Evolutionary conservation across 345 rosid genomes (phyloP), one percentile per base, ranked within the genome.

Genomic region (Streptanthus diversifolius): DNA sequence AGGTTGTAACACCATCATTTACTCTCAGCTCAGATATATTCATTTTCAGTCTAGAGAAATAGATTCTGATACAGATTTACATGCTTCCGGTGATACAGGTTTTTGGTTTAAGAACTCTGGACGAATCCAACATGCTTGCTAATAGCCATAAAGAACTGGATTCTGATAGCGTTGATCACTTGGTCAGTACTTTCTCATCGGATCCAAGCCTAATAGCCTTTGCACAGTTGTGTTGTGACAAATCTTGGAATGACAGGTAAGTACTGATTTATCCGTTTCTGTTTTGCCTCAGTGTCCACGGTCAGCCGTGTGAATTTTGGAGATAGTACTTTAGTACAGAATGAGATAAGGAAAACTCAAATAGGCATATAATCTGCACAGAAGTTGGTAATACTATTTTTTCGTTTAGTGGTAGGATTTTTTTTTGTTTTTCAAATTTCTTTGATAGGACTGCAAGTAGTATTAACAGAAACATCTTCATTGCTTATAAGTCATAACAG

Each of bases 171-270:
- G 77, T 93, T 70, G 95, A 93, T 81, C 98, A 91, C 78, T 79
- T 93, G 80, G 96, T 93, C 84, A 89, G 96, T 76, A 83, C 97
- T 41, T 89, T 93, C 81, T 91, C 97, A 2, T 93, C 97, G 52
- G 95, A 91, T 80, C 98, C 98, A 43, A 93, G 98, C 85, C 85
- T 93, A 75, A 91, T 88, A 61, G 90, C 91, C 66, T 91, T 93
- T 80, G 91, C 96, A 11, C 95, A 89, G 77, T 83, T 91, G 41
- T 93, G 96, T 71, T 86, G 95, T 78, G 96, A 88, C 74, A 84
- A 88, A 66, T 89, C 95, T 32, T 89, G 93, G 97, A 85, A 85
- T 75, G 75, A 85, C 87, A 87, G 84, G 98, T 74, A 83, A 83
- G 74, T 71, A 41, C 61, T 35, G 10, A 45, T 65, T 60, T 14